Percentiles rank a stretch among this genome's conserved stretches.
These are phyloP conservation scores for Talaromyces liani DNA, from an alignment of 495 filamentous ascomycete species.

Conservation along the genomic window DNA sequence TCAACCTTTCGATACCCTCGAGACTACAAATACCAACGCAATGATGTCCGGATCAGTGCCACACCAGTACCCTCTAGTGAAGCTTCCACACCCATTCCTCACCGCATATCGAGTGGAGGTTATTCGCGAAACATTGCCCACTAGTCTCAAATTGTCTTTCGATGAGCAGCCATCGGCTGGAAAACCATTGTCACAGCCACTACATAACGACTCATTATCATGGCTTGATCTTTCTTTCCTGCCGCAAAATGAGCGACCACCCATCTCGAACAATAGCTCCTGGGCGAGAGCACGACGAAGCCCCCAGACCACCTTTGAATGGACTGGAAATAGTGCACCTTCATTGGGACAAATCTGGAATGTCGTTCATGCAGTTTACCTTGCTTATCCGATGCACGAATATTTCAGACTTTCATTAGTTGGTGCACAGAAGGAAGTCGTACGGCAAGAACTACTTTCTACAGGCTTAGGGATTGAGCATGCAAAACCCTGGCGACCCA, in stretches of 20 bases:
- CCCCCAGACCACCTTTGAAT: conserved; percentile 30
- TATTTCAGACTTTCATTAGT: conserved; percentile 42
- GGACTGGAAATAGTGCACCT: conserved; percentile 29
- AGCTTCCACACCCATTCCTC: conserved; percentile 25
- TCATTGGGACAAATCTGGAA: conserved; percentile 57
- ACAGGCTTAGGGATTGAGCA: conserved; percentile 45
- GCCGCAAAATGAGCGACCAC: conserved; percentile 19
- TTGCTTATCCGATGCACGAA: conserved; percentile 45
- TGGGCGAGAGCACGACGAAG: conserved; percentile 38
- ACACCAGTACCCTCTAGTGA: conserved; percentile 20
- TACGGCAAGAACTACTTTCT: conserved; percentile 43
- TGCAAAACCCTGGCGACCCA: conserved; percentile 23
- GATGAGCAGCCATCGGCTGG: conserved; percentile 21
- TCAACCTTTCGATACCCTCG: background rate
- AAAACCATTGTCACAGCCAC: conserved; percentile 18
- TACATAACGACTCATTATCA: conserved; percentile 25
- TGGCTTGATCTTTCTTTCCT: conserved; percentile 24
- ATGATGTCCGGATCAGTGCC: conserved; percentile 14
- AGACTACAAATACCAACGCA: background rate
- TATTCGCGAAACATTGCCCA: conserved; percentile 15
- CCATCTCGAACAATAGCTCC: conserved; percentile 33
- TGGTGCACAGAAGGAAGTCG: conserved; percentile 28
- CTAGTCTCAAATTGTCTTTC: conserved; percentile 19
- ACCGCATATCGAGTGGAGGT: conserved; percentile 23
- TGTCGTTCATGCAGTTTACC: conserved; percentile 50